Base-by-base conservation (phyloP, 1,139 yeast species). In the Magnusiomyces fungicola region DNA sequence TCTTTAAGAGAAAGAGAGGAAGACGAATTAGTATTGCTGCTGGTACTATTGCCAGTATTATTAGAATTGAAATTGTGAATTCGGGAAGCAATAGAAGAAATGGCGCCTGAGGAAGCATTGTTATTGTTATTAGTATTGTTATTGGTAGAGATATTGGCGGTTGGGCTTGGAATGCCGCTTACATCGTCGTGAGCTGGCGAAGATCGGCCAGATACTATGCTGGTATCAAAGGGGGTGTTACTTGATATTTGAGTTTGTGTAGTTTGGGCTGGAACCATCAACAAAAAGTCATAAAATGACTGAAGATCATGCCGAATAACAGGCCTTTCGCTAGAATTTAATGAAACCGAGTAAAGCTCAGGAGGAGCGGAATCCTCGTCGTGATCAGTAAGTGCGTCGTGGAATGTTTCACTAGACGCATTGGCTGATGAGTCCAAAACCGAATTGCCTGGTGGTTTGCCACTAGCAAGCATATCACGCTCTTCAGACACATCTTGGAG, bases 1-100 rank as follows among this genome's bases (percentile, higher is more conserved):
- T 77, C 80, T 56, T 74, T 78, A 50, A 80, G 59, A 3, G 64
- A 53, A 32, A 43, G 46, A 42, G 52, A 46, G 19, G 55, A 48
- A 30, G 43, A 48, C 27, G 43, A 41, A 32, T 43, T 33, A 42
- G 22, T 10, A 48, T 46, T 14, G 52, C 46, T 16, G 50, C 43
- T 30, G 9, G 40, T 44, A 10, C 45, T 21, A 19, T 34, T 44
- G 34, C n/a, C 34, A 14, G 32, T 18, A n/a, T 40, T 23, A 6
- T 21, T 18, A 18, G 37, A 18, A 12, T 16, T 25, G 14, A 47
- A 30, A 22, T 39, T 32, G 18, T 47, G 50, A 40, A 50, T 45
- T 34, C 53, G 48, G 9, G 53, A 48, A 3, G 53, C 39, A 16
- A 50, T 27, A 4, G 48, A 25, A 3, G 51, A 36, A 18, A 19